Conservation (phyloP, 768 basidiomycete genomes). For the Calvatia gigantea region DNA sequence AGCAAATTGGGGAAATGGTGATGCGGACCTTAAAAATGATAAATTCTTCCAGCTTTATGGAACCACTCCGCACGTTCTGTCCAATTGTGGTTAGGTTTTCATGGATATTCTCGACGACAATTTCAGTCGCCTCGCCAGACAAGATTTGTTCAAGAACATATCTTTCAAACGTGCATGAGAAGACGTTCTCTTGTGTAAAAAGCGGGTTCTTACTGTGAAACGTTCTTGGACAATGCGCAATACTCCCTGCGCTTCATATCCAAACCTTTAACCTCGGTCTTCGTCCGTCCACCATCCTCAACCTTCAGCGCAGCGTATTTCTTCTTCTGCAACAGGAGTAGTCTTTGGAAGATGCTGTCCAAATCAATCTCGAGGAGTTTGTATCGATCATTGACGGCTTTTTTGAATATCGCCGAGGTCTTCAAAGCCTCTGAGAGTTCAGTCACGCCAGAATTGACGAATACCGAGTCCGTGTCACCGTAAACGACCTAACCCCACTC, state of each 20-base stretch:
- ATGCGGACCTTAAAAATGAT: constrained; percentile 83
- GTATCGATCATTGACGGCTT: constrained; percentile 94
- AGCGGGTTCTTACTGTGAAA: constrained; percentile 76
- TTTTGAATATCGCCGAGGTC: constrained; percentile 92
- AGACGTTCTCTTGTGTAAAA: background rate
- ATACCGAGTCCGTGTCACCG: constrained; percentile 98
- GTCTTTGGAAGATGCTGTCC: constrained; percentile 89
- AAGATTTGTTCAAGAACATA: constrained; percentile 88
- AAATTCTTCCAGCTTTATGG: constrained; percentile 86
- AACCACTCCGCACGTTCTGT: constrained; percentile 74
- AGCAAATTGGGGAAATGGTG: background rate
- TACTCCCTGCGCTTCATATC: constrained; percentile 99
- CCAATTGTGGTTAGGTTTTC: constrained; percentile 80
- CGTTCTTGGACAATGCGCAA: constrained; percentile 84
- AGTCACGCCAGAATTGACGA: constrained; percentile 93
- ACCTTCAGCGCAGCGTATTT: constrained; percentile 98
- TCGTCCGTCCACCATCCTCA: constrained; percentile 74
- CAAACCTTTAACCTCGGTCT: constrained; percentile 90
- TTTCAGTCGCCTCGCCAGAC: constrained; percentile 87
- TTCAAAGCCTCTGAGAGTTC: constrained; percentile 86
- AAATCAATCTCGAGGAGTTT: constrained; percentile 95
- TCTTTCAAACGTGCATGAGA: constrained; percentile 38
- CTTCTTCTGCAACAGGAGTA: constrained; percentile 95
- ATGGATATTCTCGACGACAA: constrained; percentile 87
- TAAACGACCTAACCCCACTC: constrained; percentile 90